Conservation (phyloP, 768 basidiomycete genomes). For the Leccinum aurantiacum region DNA sequence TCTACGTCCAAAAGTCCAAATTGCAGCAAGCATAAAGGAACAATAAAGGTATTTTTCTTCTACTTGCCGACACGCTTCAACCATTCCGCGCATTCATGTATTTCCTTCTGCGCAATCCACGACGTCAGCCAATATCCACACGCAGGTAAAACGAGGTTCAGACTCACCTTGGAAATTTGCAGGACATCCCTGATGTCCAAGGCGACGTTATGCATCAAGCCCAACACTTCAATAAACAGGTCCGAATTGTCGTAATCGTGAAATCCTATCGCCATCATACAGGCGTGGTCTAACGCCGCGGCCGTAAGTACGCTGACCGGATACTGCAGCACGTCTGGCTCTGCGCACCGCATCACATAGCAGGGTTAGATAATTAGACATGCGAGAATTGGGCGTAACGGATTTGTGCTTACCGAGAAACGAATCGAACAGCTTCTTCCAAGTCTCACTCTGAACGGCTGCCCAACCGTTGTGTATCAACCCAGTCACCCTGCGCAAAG, state of each 20-base stretch:
- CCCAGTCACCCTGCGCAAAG: conserved; percentile 43
- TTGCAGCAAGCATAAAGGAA: not conserved
- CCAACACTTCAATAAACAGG: conserved; percentile 11
- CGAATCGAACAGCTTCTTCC: conserved; percentile 49
- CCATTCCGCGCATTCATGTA: conserved; percentile 28
- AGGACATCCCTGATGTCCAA: conserved; percentile 29
- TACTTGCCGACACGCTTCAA: conserved; percentile 11
- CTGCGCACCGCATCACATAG: conserved; percentile 28
- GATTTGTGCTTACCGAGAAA: conserved; percentile 34
- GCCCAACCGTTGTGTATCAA: conserved; percentile 45
- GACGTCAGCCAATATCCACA: conserved; percentile 2
- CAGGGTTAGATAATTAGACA: not conserved
- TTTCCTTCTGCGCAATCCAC: conserved; percentile 19
- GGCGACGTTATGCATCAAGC: conserved; percentile 15
- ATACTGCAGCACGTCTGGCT: conserved; percentile 52
- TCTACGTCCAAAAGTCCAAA: conserved; percentile 7
- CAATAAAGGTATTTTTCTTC: not conserved
- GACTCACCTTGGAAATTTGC: conserved; percentile 21
- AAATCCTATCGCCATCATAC: conserved; percentile 34
- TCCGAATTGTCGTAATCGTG: conserved; percentile 25
- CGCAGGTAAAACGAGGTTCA: not conserved
- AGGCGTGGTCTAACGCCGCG: conserved; percentile 48
- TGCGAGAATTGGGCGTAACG: not conserved
- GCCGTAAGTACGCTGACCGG: conserved; percentile 55
- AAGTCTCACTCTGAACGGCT: conserved; percentile 44